phyloP scores from a whole-genome alignment of 116 monocot species.

The Trichopus zeylanicus region DNA sequence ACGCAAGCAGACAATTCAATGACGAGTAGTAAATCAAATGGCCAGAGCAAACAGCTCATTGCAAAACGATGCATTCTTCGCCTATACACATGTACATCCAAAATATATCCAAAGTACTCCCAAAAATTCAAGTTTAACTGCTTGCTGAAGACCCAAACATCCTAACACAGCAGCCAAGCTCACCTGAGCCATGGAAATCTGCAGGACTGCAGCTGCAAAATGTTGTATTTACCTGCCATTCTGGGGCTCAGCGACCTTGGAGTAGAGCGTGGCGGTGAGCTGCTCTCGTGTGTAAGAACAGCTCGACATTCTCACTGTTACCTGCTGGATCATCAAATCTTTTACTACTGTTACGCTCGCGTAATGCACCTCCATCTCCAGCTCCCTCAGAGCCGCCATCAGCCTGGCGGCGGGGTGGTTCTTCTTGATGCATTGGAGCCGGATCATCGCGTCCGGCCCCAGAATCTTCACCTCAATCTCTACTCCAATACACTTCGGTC shows the following conservation, averaged over 20 bases:
- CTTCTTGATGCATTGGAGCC: conserved; percentile 21
- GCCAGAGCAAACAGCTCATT: too few species aligned
- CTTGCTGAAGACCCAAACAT: too few species aligned
- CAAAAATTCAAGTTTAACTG: too few species aligned
- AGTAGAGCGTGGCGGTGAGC: conserved; percentile 23
- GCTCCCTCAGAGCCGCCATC: conserved; percentile 32
- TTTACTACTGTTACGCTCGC: conserved; percentile 39
- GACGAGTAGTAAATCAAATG: too few species aligned
- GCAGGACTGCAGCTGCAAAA: too few species aligned
- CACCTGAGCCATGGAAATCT: too few species aligned
- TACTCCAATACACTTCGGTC: conserved; percentile 22
- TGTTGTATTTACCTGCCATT: neutral
- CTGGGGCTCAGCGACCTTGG: conserved; percentile 7
- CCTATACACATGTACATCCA: too few species aligned
- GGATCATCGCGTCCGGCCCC: conserved; percentile 36
- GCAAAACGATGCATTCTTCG: too few species aligned
- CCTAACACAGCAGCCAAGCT: too few species aligned
- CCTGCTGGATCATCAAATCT: conserved; percentile 51
- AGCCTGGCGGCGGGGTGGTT: conserved; percentile 47
- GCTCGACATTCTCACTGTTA: conserved; percentile 28
- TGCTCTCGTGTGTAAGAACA: conserved; percentile 23
- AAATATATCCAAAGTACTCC: too few species aligned
- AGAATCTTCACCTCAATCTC: conserved; percentile 42
- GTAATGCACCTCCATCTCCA: conserved; percentile 33
- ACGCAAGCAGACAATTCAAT: too few species aligned